Percentiles rank a stretch among this genome's conserved stretches.
These are phyloP conservation scores for Pseudophaeomoniella oleicola DNA, from an alignment of 2,329 filamentous ascomycete species.

Conservation along the genomic window DNA sequence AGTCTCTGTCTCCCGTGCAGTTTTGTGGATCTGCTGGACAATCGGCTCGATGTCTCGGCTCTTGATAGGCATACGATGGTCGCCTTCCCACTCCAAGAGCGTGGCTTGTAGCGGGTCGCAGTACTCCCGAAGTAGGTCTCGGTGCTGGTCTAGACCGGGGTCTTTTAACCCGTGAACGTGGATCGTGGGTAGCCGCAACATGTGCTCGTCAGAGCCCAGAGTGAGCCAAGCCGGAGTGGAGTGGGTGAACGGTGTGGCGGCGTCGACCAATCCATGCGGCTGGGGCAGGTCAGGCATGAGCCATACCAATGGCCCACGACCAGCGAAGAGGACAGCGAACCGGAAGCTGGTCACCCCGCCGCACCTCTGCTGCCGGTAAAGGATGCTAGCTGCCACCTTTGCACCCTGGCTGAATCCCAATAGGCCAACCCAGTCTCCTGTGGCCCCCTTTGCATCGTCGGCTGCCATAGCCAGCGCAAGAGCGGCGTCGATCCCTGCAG, in stretches of 20 bases:
- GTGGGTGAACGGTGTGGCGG: neutral
- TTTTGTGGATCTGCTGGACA: slow-evolving; percentile 34
- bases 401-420: slow-evolving; percentile 56
- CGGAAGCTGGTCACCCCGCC: slow-evolving; percentile 30
- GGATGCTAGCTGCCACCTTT: slow-evolving; percentile 44
- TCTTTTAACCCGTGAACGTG: slow-evolving; percentile 54
- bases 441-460: slow-evolving; percentile 35
- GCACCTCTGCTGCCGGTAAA: slow-evolving; percentile 43
- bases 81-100: slow-evolving; percentile 59
- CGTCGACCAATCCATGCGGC: neutral
- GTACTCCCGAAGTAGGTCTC: slow-evolving; percentile 41
- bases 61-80: slow-evolving; percentile 58
- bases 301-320: slow-evolving; percentile 43
- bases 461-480: slow-evolving; percentile 33
- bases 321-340: slow-evolving; percentile 50
- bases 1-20: slow-evolving; percentile 37
- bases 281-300: slow-evolving; percentile 4
- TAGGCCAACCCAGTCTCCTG: slow-evolving; percentile 44
- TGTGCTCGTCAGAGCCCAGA: neutral
- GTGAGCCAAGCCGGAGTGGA: neutral
- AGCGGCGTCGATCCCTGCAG: slow-evolving; percentile 25
- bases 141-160: slow-evolving; percentile 44
- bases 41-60: slow-evolving; percentile 46
- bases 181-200: slow-evolving; percentile 42
- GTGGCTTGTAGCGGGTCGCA: slow-evolving; percentile 39